phyloP scores from a whole-genome alignment of 2,329 filamentous ascomycete species.

The Colletotrichum viniferum region DNA sequence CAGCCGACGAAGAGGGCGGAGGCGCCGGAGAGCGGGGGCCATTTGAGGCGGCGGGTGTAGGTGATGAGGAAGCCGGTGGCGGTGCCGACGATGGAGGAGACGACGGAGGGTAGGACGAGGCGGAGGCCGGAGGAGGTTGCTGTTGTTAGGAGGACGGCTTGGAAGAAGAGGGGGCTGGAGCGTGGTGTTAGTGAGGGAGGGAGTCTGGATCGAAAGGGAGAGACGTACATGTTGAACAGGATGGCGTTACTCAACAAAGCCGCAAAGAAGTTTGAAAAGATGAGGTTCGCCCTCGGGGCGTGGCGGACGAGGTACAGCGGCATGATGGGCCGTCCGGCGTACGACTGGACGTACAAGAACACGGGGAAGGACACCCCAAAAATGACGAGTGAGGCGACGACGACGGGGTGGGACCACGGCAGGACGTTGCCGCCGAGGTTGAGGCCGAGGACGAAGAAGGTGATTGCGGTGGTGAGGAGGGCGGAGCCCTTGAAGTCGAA shows the following conservation, averaged over 20 bases:
- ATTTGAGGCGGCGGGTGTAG: conserved; percentile 63
- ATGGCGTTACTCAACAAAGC: conserved; percentile 59
- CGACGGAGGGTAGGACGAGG: conserved; percentile 67
- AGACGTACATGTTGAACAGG: conserved; percentile 60
- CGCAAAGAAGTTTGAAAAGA: conserved; percentile 59
- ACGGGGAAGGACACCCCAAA: conserved; percentile 52
- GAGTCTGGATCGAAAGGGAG: not conserved
- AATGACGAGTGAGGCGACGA: conserved; percentile 54
- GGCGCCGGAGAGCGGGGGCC: conserved; percentile 58
- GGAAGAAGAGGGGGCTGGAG: conserved; percentile 73
- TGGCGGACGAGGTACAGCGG: conserved; percentile 56
- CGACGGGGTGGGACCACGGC: conserved; percentile 64
- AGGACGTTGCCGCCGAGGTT: conserved; percentile 68
- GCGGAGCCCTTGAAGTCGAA: conserved; percentile 64
- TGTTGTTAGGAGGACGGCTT: conserved; percentile 72
- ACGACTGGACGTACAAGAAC: conserved; percentile 58
- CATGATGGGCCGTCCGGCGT: conserved; percentile 61
- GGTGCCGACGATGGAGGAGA: conserved; percentile 58
- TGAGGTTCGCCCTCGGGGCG: conserved; percentile 60
- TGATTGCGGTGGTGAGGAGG: conserved; percentile 56
- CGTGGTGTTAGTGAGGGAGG: not conserved
- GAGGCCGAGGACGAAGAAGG: conserved; percentile 64
- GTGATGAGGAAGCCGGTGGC: conserved; percentile 67
- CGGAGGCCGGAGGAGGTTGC: conserved; percentile 76
- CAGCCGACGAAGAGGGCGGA: conserved; percentile 54